Conservation (phyloP, 1,284 basidiomycete species). For the Ceratobasidium sp. region DNA sequence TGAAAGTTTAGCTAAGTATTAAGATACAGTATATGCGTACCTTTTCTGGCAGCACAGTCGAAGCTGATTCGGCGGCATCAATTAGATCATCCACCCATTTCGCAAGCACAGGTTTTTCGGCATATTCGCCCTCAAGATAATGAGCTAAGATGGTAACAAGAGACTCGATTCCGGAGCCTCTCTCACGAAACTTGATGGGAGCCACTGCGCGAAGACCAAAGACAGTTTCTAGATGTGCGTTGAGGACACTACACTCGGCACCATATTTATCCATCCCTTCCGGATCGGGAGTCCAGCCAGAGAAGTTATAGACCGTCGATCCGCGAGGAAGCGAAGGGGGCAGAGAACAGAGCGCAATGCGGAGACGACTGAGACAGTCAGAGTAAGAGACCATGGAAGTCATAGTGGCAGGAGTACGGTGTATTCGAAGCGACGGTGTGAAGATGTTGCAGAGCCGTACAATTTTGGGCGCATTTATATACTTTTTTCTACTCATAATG, state of each 20-base stretch:
- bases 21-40: too few relatives aligned
- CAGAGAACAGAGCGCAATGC: too few relatives aligned
- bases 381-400: too few relatives aligned
- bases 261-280: not conserved
- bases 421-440: too few relatives aligned
- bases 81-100: conserved; percentile 37
- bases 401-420: too few relatives aligned
- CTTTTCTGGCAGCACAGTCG: not conserved
- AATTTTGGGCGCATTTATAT: too few relatives aligned
- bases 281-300: conserved; percentile 17
- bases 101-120: conserved; percentile 14
- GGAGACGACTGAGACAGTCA: too few relatives aligned
- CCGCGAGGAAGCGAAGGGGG: not conserved
- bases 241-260: conserved; percentile 17
- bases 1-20: too few relatives aligned
- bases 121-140: conserved; percentile 17
- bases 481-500: too few relatives aligned
- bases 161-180: conserved; percentile 25
- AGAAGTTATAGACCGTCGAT: conserved; percentile 8
- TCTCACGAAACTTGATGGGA: not conserved
- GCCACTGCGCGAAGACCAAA: conserved; percentile 6
- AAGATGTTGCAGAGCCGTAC: too few relatives aligned
- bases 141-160: not conserved
- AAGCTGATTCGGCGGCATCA: not conserved
- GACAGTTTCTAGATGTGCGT: conserved; percentile 18